phyloP scores from a whole-genome alignment of 2,329 filamentous ascomycete species.

The Apiospora rasikravindrae region DNA sequence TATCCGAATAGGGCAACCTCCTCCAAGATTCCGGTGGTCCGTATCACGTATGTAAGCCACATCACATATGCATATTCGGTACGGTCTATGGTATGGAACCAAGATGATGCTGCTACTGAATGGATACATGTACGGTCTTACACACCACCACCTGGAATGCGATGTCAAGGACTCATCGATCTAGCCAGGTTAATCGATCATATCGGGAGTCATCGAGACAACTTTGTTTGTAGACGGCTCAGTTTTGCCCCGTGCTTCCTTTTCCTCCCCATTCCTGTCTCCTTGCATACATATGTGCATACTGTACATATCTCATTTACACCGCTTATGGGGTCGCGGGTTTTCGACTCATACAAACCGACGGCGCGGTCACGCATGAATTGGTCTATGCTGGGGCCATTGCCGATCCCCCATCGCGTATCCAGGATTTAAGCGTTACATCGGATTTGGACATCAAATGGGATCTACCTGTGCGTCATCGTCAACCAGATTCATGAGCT shows the following conservation, averaged over 20 bases:
- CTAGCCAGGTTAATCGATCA: background rate
- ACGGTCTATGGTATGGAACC: background rate
- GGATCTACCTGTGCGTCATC: conserved; percentile 8
- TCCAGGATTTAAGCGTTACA: conserved; percentile 5
- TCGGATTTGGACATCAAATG: background rate
- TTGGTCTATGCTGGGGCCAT: conserved; percentile 5
- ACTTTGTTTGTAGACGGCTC: background rate
- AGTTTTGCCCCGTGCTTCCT: background rate
- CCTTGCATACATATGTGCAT: background rate
- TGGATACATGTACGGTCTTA: background rate
- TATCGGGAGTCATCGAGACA: background rate
- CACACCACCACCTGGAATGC: background rate
- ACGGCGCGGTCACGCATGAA: background rate
- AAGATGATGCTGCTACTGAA: background rate
- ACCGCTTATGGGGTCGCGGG: background rate
- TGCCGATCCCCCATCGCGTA: background rate
- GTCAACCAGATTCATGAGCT: background rate
- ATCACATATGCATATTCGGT: too few relatives aligned
- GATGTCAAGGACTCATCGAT: background rate
- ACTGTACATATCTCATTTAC: background rate
- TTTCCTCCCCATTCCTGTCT: background rate
- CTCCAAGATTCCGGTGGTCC: conserved; percentile 8
- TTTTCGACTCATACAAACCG: background rate
- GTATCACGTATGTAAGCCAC: background rate
- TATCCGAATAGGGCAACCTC: background rate